A percentile compares a stretch with the other conserved stretches of the same genome.
Evolutionary conservation across 768 basidiomycete genomes (phyloP).

Genomic region (Amanita molliuscula): DNA sequence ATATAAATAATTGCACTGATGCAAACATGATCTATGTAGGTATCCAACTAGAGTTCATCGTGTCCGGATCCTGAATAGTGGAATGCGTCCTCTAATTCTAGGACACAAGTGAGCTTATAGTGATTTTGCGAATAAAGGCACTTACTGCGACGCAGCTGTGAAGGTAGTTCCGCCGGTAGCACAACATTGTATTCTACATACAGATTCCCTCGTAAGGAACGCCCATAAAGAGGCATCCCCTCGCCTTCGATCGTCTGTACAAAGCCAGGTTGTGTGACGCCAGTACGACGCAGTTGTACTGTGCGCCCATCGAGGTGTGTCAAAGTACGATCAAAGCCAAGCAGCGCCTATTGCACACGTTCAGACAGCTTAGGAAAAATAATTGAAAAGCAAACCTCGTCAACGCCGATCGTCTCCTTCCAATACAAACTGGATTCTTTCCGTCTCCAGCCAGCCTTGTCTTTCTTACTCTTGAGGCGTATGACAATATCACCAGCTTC

Average conservation of each 20-base stretch:
- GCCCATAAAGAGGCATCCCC: slow-evolving; percentile 74
- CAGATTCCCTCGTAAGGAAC: slow-evolving; percentile 63
- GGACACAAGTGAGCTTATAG: not conserved
- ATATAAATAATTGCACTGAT: slow-evolving; percentile 16
- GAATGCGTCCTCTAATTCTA: slow-evolving; percentile 51
- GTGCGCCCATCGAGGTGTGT: slow-evolving; percentile 86
- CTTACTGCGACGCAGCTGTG: slow-evolving; percentile 70
- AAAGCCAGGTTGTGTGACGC: slow-evolving; percentile 90
- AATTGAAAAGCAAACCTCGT: slow-evolving; percentile 50
- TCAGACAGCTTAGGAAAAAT: slow-evolving; percentile 1
- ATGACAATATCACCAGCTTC: slow-evolving; percentile 91
- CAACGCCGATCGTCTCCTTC: slow-evolving; percentile 82
- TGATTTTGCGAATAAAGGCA: slow-evolving; percentile 9
- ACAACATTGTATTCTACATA: slow-evolving; percentile 93
- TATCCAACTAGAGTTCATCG: slow-evolving; percentile 31
- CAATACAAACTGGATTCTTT: slow-evolving; percentile 91
- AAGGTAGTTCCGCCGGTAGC: slow-evolving; percentile 62
- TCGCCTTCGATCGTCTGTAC: slow-evolving; percentile 82
- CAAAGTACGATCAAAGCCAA: slow-evolving; percentile 90
- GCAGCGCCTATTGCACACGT: slow-evolving; percentile 53
- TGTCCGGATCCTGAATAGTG: slow-evolving; percentile 25
- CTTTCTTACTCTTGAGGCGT: slow-evolving; percentile 68
- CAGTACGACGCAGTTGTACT: slow-evolving; percentile 57
- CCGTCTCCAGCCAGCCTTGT: slow-evolving; percentile 74
- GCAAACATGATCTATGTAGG: slow-evolving; percentile 5